phyloP scores from a whole-genome alignment of 75 land plant genomes.

The Picea glauca region DNA sequence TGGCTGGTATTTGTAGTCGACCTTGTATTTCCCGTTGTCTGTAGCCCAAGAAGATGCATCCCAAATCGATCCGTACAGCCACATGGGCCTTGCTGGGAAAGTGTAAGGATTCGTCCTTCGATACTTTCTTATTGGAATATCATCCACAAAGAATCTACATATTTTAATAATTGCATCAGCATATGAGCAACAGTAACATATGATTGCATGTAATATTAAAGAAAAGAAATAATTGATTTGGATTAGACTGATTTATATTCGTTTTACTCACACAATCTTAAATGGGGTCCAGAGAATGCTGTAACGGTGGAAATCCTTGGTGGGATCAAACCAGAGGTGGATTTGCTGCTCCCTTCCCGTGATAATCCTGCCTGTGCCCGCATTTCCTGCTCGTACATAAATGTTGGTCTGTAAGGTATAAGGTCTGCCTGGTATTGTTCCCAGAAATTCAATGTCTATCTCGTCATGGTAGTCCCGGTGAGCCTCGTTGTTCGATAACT shows the following conservation, averaged over 20 bases:
- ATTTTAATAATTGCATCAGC: not conserved
- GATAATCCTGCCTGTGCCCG: slow-evolving; percentile 27
- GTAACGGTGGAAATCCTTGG: slow-evolving; percentile 48
- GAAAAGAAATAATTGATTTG: no score
- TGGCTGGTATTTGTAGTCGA: slow-evolving; percentile 64
- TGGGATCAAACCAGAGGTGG: slow-evolving; percentile 72
- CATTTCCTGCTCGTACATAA: slow-evolving; percentile 9
- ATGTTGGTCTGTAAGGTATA: slow-evolving; percentile 68
- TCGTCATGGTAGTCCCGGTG: slow-evolving; percentile 48
- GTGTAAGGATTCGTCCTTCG: slow-evolving; percentile 33
- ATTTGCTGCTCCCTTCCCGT: slow-evolving; percentile 48
- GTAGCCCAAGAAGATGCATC: slow-evolving; percentile 90
- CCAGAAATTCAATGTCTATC: slow-evolving; percentile 71
- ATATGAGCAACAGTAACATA: no score
- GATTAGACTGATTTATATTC: no score
- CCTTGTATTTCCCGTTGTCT: slow-evolving; percentile 67
- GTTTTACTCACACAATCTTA: slow-evolving; percentile 49
- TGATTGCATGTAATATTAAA: no score
- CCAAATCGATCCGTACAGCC: slow-evolving; percentile 79
- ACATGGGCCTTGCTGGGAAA: slow-evolving; percentile 72
- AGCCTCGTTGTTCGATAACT: slow-evolving; percentile 27
- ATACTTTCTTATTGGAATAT: slow-evolving; percentile 53
- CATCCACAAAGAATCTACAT: slow-evolving; percentile 62
- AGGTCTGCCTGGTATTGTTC: slow-evolving; percentile 38
- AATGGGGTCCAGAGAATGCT: slow-evolving; percentile 62